Evolutionary conservation across 2,329 filamentous ascomycete species (phyloP).

Genomic region (Coleophoma cylindrospora): DNA sequence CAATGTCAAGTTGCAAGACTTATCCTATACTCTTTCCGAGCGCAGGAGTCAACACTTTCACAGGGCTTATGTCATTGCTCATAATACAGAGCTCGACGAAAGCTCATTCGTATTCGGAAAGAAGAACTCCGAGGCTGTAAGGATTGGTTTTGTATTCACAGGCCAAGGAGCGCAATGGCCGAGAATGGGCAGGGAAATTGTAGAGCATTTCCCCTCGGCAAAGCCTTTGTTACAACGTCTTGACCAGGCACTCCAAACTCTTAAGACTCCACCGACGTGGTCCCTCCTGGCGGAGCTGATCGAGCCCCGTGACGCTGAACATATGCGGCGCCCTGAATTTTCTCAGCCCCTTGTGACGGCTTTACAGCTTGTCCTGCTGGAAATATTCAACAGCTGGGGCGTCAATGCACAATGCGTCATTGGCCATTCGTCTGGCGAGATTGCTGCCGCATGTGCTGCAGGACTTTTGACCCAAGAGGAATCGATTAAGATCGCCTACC

Average conservation of each 20-base stretch:
- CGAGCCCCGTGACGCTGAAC: not conserved
- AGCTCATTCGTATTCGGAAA: not conserved
- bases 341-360: constrained; percentile 9
- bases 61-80: constrained; percentile 12
- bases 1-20: constrained; percentile 6
- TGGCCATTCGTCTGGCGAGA: constrained; percentile 22
- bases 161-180: constrained; percentile 25
- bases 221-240: not conserved
- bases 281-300: constrained; percentile 1
- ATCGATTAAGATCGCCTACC: constrained; percentile 4
- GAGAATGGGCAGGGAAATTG: constrained; percentile 19
- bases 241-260: constrained; percentile 4
- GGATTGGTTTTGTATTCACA: constrained; percentile 21
- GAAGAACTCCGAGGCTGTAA: not conserved
- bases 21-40: constrained; percentile 19
- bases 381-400: constrained; percentile 9
- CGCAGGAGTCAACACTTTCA: constrained; percentile 11
- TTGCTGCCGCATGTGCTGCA: constrained; percentile 28
- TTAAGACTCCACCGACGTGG: constrained; percentile 2
- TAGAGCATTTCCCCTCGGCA: constrained; percentile 1
- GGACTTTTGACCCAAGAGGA: constrained; percentile 10
- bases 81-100: not conserved
- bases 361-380: constrained; percentile 15
- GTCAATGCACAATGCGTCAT: constrained; percentile 11
- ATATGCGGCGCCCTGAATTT: not conserved